Conservation (phyloP, 495 filamentous ascomycete species). For the Daldinia childiae region DNA sequence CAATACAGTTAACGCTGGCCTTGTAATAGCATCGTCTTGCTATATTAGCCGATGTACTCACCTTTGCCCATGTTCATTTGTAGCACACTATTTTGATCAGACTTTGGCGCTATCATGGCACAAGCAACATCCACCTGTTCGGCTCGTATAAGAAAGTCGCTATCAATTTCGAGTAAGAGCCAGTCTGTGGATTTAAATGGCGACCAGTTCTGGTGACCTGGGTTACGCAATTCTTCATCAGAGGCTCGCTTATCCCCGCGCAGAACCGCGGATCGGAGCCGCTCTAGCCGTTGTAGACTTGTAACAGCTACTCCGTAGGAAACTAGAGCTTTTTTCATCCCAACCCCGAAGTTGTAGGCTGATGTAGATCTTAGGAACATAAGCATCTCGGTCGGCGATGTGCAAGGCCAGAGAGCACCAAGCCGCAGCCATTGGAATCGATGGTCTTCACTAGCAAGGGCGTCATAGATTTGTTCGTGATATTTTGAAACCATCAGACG, state of each 20-base stretch:
- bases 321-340: constrained; percentile 58
- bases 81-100: constrained; percentile 60
- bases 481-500: constrained; percentile 13
- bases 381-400: constrained; percentile 61
- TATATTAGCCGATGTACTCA: constrained; percentile 25
- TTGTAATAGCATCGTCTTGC: not conserved
- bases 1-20: not conserved
- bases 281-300: constrained; percentile 54
- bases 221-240: constrained; percentile 53
- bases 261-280: constrained; percentile 47
- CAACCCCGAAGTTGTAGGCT: constrained; percentile 42
- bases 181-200: constrained; percentile 59
- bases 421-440: constrained; percentile 58
- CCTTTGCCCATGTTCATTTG: constrained; percentile 66
- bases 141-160: constrained; percentile 60
- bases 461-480: constrained; percentile 36
- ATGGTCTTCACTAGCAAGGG: constrained; percentile 45
- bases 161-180: constrained; percentile 67
- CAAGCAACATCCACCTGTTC: constrained; percentile 64
- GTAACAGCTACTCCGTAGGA: constrained; percentile 56
- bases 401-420: constrained; percentile 62
- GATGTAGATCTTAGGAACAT: constrained; percentile 59
- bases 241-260: constrained; percentile 37
- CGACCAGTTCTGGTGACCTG: constrained; percentile 63
- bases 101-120: constrained; percentile 59